Evolutionary conservation across 106 monocot genomes (phyloP), one percentile per base, ranked within the genome.

Genomic region (Allium sativum): DNA sequence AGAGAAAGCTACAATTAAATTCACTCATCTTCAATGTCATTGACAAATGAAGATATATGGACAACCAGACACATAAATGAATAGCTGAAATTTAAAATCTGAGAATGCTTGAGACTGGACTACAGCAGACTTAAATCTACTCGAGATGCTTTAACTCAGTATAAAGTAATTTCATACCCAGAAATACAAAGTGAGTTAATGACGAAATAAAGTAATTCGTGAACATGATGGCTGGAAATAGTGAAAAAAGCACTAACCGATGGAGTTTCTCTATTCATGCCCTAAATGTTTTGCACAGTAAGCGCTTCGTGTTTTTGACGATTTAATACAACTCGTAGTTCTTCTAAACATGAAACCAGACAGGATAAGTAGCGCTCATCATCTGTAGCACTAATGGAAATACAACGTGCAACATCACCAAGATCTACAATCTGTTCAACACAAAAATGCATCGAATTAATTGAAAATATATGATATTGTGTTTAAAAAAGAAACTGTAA

Each of bases 221-320:
- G n/a, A n/a, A n/a, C n/a, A n/a, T n/a, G n/a, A 52, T n/a, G 43
- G 31, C 56, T 62, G 55, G 11, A 54, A 44, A 1, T 54, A 3
- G 40, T 55, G 51, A 10, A 48, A 1, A 11, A 18, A 53, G 58
- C 44, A 70, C 77, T 70, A 43, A 92, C 96, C 80, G 77, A 66
- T 92, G 91, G 55, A 98, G 91, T 59, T 88, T 98, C 73, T 98
- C 96, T 67, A 98, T 98, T 21, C 91, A 84, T 44, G 88, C 71
- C 56, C 96, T 91, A 81, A 98, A 98, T 45, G 96, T n/a, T 98
- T 68, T 98, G 91, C 47, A 98, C 88, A 60, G 91, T 98, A 70
- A 98, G 84, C 51, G 96, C 96, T 64, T 98, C 91, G 46, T 78
- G 73, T 65, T 88, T 91, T 64, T 80, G 76, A 50, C 82, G 91